A percentile compares a stretch with the other conserved stretches of the same genome.
Conservation (phyloP, 2,329 filamentous ascomycete species). For the Balansia obtecta region DNA sequence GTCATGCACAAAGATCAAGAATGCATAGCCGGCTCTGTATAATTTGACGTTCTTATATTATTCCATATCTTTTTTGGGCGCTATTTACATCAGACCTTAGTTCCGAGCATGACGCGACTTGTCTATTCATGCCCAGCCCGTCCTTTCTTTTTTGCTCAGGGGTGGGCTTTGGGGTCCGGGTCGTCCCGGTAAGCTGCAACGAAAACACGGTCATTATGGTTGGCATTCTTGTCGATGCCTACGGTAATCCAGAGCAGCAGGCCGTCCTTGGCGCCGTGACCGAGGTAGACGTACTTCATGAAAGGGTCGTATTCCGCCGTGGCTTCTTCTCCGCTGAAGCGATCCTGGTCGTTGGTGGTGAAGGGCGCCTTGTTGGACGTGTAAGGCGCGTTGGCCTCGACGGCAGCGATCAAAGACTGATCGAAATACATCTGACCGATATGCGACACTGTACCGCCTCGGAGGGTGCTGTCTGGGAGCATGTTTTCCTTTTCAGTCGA, state of each 20-base stretch:
- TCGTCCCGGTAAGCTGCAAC: slow-evolving; percentile 6
- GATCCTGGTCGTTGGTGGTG: slow-evolving; percentile 38
- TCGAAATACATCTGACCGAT: slow-evolving; percentile 51
- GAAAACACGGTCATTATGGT: slow-evolving; percentile 1
- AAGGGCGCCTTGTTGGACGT: slow-evolving; percentile 27
- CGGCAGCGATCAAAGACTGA: slow-evolving; percentile 34
- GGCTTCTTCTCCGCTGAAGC: slow-evolving; percentile 27
- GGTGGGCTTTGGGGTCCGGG: background rate
- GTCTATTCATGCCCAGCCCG: background rate
- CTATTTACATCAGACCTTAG: background rate
- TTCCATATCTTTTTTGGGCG: background rate
- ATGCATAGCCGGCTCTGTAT: background rate
- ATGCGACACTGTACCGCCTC: slow-evolving; percentile 37
- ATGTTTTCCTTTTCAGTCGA: slow-evolving; percentile 17
- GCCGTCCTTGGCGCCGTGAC: slow-evolving; percentile 37
- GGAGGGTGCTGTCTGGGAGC: slow-evolving; percentile 37
- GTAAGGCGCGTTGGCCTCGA: slow-evolving; percentile 35
- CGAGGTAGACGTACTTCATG: slow-evolving; percentile 43
- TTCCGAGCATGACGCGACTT: background rate
- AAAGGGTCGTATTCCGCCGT: slow-evolving; percentile 42
- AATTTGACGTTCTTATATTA: background rate
- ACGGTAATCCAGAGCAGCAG: slow-evolving; percentile 41
- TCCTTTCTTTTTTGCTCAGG: background rate
- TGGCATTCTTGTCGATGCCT: slow-evolving; percentile 27
- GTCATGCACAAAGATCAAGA: slow-evolving; percentile 8